Base-by-base conservation (phyloP, 805 yeast species). In the Yarrowia yakushimensis region DNA sequence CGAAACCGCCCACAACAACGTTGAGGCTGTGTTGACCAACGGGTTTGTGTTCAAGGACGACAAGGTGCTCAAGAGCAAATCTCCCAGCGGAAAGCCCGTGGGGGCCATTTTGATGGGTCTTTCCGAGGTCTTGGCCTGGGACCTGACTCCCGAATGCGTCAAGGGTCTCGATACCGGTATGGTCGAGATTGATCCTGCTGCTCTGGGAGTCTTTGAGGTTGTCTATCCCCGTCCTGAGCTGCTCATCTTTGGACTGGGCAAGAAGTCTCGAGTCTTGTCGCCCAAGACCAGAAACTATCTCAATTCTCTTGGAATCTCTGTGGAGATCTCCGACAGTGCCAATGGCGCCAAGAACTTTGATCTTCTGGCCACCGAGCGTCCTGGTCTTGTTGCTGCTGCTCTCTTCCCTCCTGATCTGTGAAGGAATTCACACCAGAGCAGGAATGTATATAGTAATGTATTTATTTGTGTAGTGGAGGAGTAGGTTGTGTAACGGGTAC, bases 191-290 rank as follows among this genome's bases (percentile, higher is more conserved):
- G 74, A 76, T 62, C 72, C 73, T 15, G 70, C 74, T n/a, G 73
- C 81, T 0, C 72, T 85, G 25, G 77, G 77, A 13, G 70, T 86
- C 4, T 78, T 86, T 63, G 79, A 78, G 18, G 74, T 84, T 7
- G 72, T 86, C 1, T 83, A 85, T 70, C 96, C 96, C 3, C 84
- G 85, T 69, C 96, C 96, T 0, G 96, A 89, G 69, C 76, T 89
- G 46, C 67, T 87, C 52, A 85, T 88, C 8, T 73, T 88, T 17
- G 96, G 96, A 0, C 74, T 87, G 23, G 96, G 96, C 0, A 76
- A 77, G 63, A 78, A 80, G 64, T 79, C 88, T 2, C 77, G 94
- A 50, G 78, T 87, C 72, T 75, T 89, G 66, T 81, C 85, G 34
- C 85, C 83, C n/a, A 66, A 71, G 10, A 85, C 86, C 55, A 76